A percentile compares a stretch with the other conserved stretches of the same genome.
Evolutionary conservation across 768 basidiomycete genomes (phyloP).

Genomic region (Clitopilus hobsonii): DNA sequence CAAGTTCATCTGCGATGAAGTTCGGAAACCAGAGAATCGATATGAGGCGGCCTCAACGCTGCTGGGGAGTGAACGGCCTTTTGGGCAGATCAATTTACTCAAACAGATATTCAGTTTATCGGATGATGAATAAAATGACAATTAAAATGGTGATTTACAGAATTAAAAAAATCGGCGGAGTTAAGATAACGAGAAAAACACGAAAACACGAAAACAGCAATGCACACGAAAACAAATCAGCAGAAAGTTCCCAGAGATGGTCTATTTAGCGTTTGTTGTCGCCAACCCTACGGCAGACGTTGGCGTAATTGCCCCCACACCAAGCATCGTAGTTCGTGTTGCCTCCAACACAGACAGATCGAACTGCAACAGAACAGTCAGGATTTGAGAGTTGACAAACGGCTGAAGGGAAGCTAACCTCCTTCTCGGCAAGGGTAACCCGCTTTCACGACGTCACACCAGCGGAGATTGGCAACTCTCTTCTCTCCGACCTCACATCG

Average conservation of each 20-base stretch:
- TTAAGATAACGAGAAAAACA: background rate
- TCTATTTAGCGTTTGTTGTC: background rate
- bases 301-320: background rate
- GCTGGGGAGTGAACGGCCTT: slow-evolving; percentile 77
- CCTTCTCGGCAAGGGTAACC: background rate
- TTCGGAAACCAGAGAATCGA: slow-evolving; percentile 67
- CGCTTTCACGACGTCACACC: background rate
- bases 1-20: slow-evolving; percentile 66
- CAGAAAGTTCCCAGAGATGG: background rate
- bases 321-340: background rate
- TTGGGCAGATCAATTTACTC: slow-evolving; percentile 70
- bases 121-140: slow-evolving; percentile 22
- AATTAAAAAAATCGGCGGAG: too few species aligned
- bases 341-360: background rate
- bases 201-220: background rate
- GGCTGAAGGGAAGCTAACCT: background rate
- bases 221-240: background rate
- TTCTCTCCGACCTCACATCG: background rate
- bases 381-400: background rate
- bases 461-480: background rate
- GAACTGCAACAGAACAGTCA: background rate
- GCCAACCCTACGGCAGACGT: background rate
- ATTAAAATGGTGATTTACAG: too few species aligned
- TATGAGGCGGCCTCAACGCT: slow-evolving; percentile 92
- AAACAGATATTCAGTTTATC: slow-evolving; percentile 78